Evolutionary conservation across 192 early-diverging fungal genomes (phyloP), one percentile per base, ranked within the genome.

Genomic region (Umbelopsis sp.): DNA sequence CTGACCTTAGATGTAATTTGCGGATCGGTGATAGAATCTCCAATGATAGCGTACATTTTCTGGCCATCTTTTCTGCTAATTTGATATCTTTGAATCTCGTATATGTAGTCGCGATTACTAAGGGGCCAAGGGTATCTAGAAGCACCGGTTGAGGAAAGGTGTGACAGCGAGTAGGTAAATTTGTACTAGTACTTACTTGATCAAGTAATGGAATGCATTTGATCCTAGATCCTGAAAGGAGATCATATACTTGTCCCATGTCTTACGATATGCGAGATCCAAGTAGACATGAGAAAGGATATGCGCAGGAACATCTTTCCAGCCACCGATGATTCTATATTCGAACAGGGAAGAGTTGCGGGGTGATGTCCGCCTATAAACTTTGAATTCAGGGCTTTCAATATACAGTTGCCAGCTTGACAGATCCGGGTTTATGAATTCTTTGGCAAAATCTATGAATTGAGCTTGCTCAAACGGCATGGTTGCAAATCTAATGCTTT

Each of bases 221-320:
- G 78, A 77, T 10, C 79, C 80, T 11, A 85, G 66, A 4, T 49
- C 48, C 22, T 73, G 71, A 49, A 71, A 82, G 6, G 73, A 70
- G 27, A 82, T 73, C 84, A 86, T 86, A 66, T 86, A 82, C 67
- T 79, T 80, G 66, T 86, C 84, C 84, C 84, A 86, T 45, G 61
- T 78, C 69, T 76, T 81, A 48, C 84, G 82, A 70, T 82, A 84
- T 50, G 80, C 78, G 9, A 83, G 75, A 72, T 86, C 84, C 8
- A 80, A 75, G 48, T 84, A 86, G 47, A 86, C 84, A 35, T 79
- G 80, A 15, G 80, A 78, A 4, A 86, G 75, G 11, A 82, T 70
- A 3, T 68, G 46, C 10, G 84, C 68, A 13, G 71, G 69, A 23
- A 86, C 73, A 64, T 83, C 78, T 16, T 70, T 73, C 46, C 74